Percentiles rank a stretch among this genome's conserved stretches.
phyloP scores from a whole-genome alignment of 441 rosid species.

The Euphorbia schlechtendalii region DNA sequence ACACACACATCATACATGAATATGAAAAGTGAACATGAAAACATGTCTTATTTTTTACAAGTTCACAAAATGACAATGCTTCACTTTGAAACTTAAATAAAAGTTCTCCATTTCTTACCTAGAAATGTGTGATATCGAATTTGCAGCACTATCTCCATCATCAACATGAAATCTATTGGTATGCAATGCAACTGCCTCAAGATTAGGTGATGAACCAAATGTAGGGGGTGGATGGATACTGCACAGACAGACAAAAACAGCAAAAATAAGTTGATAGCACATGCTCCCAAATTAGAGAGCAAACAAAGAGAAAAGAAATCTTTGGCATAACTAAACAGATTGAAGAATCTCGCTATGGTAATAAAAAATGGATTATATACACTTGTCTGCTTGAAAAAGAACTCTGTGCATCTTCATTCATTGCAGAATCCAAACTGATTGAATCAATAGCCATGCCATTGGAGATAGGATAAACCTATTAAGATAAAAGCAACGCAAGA shows the following conservation, averaged over 20 bases:
- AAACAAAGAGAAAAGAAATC: slow-evolving; percentile 1
- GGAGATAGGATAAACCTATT: slow-evolving; percentile 54
- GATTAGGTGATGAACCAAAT: slow-evolving; percentile 84
- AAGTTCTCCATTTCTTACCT: slow-evolving; percentile 28
- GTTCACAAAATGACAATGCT: not conserved
- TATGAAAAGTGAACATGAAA: not conserved
- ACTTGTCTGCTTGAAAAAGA: slow-evolving; percentile 41
- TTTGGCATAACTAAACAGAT: slow-evolving; percentile 2
- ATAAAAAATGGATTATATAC: slow-evolving; percentile 28
- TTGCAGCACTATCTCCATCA: slow-evolving; percentile 53
- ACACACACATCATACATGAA: too few relatives aligned
- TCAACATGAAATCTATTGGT: slow-evolving; percentile 39
- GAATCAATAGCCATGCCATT: slow-evolving; percentile 39
- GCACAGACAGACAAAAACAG: slow-evolving; percentile 19
- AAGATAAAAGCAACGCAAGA: slow-evolving; percentile 10
- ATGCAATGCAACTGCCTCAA: slow-evolving; percentile 54
- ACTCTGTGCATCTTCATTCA: slow-evolving; percentile 75
- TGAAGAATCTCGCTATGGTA: not conserved
- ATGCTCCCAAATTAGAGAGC: not conserved
- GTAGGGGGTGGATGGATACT: slow-evolving; percentile 85
- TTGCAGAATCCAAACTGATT: slow-evolving; percentile 41
- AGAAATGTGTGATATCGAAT: slow-evolving; percentile 30
- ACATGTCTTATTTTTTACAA: slow-evolving; percentile 3
- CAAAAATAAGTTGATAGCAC: slow-evolving; percentile 9
- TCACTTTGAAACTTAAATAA: not conserved